Evolutionary conservation across 2,329 filamentous ascomycete species (phyloP), one percentile per base, ranked within the genome.

Genomic region (Gliomastix tumulicola): DNA sequence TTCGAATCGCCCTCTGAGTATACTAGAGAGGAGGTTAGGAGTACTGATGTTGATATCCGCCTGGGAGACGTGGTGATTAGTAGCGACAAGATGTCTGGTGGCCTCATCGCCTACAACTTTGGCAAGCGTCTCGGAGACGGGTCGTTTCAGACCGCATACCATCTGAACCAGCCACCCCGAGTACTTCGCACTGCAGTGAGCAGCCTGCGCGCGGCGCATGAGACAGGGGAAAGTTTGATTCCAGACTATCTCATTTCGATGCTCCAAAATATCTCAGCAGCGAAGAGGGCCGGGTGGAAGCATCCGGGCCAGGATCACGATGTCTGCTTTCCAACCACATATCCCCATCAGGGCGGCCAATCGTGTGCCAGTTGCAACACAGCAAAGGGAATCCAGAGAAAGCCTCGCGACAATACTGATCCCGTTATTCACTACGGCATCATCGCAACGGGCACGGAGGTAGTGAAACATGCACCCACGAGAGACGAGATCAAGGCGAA

Each of bases 31-130:
- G 44, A 45, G 3, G n/a, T n/a, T n/a, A n/a, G n/a, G n/a, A n/a
- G n/a, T n/a, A n/a, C n/a, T n/a, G n/a, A n/a, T n/a, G n/a, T n/a
- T n/a, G 59, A 63, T 41, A 63, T 63, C 10, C 53, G 59, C 4
- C 49, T 63, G 16, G 60, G 59, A 2, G 56, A 63, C 42, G 48
- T 63, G 1, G 49, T 64, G 6, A 53, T 64, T 16, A n/a, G 46
- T 50, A 6, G 46, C 45, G 15, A 44, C 23, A 3, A 41, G 40
- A 21, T 43, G 25, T n/a, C 25, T 16, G 25, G 25, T 16, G 25
- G 25, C 5, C 13, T 50, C 3, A 41, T 50, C 37, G 44, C 49
- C 13, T 45, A 45, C 19, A 46, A 50, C 20, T n/a, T 48, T 7
- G 46, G 47, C 0, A 51, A 49, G 32, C 35, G 40, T 5, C 17